These are phyloP conservation scores for Aspergillus nomiae DNA, from an alignment of 2,329 filamentous ascomycete species.

Conservation along the genomic window DNA sequence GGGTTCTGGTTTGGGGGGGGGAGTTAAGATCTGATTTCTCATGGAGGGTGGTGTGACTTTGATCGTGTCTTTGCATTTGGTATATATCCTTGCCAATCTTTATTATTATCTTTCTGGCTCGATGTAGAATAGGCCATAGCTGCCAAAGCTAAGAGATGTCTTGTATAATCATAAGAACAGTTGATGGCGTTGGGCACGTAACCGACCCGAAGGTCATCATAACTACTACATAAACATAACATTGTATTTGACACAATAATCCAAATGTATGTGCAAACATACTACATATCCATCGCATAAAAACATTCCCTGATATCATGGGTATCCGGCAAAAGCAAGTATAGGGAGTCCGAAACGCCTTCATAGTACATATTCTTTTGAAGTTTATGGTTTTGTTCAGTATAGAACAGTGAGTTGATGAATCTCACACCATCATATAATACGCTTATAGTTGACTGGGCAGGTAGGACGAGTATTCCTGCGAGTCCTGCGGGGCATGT, in stretches of 20 bases:
- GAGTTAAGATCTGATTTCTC: not conserved
- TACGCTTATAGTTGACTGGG: constrained; percentile 8
- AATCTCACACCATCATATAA: not conserved
- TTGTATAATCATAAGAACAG: too few species aligned
- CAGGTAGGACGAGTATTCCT: constrained; percentile 9
- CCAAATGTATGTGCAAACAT: not conserved
- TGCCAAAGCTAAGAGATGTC: too few species aligned
- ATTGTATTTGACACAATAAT: not conserved
- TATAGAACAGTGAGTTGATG: not conserved
- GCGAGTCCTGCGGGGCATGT: constrained; percentile 6
- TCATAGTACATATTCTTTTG: not conserved
- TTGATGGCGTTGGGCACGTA: too few species aligned
- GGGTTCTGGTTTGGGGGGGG: not conserved
- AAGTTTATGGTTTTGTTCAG: not conserved
- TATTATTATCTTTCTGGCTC: too few species aligned
- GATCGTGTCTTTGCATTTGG: too few species aligned
- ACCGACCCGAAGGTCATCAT: not conserved
- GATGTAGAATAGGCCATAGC: too few species aligned
- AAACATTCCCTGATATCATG: not conserved
- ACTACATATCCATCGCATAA: not conserved
- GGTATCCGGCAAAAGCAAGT: not conserved
- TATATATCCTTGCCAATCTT: too few species aligned
- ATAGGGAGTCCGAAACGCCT: not conserved
- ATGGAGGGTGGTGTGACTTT: too few species aligned
- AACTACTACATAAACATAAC: not conserved